Conservation (phyloP, 2,329 filamentous ascomycete genomes). For the Penicillium sp. region DNA sequence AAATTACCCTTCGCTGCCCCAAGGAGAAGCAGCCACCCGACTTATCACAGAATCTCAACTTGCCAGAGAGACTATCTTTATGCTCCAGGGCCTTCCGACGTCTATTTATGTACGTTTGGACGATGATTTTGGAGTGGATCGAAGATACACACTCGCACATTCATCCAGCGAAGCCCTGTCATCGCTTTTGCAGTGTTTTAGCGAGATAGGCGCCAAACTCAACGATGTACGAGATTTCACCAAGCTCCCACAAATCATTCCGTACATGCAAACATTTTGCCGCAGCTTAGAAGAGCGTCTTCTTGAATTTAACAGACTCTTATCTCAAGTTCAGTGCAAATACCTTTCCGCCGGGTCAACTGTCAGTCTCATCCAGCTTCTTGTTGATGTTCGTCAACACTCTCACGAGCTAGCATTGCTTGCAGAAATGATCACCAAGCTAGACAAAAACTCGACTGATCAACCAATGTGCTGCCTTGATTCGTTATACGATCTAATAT, state of each 20-base stretch:
- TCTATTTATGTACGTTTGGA: conserved; percentile 61
- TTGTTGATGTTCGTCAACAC: conserved; percentile 56
- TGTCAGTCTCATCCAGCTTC: conserved; percentile 66
- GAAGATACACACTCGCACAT: conserved; percentile 38
- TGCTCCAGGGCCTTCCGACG: conserved; percentile 77
- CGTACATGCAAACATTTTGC: conserved; percentile 70
- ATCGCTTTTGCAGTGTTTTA: conserved; percentile 45
- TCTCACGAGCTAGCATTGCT: conserved; percentile 61
- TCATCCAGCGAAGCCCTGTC: conserved; percentile 33
- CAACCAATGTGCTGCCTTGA: conserved; percentile 75
- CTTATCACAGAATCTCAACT: conserved; percentile 68
- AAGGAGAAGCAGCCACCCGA: conserved; percentile 22
- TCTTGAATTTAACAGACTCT: conserved; percentile 55
- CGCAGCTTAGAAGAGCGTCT: conserved; percentile 61
- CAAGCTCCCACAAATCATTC: conserved; percentile 48
- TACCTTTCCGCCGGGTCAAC: conserved; percentile 58
- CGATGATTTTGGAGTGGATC: conserved; percentile 37
- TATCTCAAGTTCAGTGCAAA: conserved; percentile 61
- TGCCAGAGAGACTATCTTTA: conserved; percentile 76
- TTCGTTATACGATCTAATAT: conserved; percentile 69
- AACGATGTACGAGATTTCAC: conserved; percentile 52
- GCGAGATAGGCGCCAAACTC: conserved; percentile 51
- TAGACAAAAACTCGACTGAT: conserved; percentile 47
- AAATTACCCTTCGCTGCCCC: conserved; percentile 16
- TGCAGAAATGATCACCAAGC: conserved; percentile 59